Evolutionary conservation across 2,329 filamentous ascomycete species (phyloP), one percentile per base, ranked within the genome.

Genomic region (Trichoderma koningii): DNA sequence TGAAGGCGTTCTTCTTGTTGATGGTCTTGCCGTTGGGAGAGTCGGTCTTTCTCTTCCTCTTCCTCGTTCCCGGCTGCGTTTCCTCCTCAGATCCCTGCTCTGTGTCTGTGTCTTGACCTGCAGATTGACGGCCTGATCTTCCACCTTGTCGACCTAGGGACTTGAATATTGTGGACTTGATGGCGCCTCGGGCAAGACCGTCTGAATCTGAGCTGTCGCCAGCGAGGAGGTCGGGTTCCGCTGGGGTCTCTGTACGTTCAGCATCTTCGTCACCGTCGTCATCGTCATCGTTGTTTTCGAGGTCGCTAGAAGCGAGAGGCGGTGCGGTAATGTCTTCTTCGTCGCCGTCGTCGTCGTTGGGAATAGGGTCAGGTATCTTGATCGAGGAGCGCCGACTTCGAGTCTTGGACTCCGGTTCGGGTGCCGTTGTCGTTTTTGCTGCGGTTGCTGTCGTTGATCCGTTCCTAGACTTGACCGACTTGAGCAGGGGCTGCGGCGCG

Each of bases 141-240:
- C 28, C 53, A 41, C 60, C 45, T 2, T 21, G 28, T 15, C 57
- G 50, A n/a, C 48, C 41, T n/a, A 64, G 28, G 21, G 52, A 38
- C 2, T 50, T 26, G 50, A 80, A 81, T 14, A 38, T 65, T n/a
- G 76, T 78, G 9, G 67, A 68, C 44, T 68, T 72, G 28, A 81
- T 80, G 59, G 73, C 67, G 17, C 70, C 75, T 5, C 69, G 67
- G n/a, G 66, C 64, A 38, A 64, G 67, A 28, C 63, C 64, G 23
- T 75, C 71, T 38, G 75, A 71, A 23, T 70, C 71, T 2, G 74
- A 76, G 55, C 71, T 69, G 28, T 70, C 68, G 10, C 66, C 71
- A 9, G 47, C 17, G 19, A 62, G 52, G 12, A 65, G 42, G 26
- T 9, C 10, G 21, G 48, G 12, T 57, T 50, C 42, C 19, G 26